phyloP scores from a whole-genome alignment of 2,329 filamentous ascomycete species.

The Ophiosphaerella narmari region DNA sequence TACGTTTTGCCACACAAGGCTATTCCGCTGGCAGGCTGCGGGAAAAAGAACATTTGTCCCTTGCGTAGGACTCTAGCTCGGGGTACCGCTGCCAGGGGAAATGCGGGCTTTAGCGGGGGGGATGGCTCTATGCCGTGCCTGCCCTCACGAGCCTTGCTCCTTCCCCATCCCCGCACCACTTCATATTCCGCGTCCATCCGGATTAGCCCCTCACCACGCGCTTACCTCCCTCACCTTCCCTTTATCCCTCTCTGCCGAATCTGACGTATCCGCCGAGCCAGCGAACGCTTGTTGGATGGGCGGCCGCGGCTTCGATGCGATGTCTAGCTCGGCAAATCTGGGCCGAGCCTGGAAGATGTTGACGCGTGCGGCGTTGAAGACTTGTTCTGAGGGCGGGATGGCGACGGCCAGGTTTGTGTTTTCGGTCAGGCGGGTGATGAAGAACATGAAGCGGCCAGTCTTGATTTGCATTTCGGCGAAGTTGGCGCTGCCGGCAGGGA shows the following conservation, averaged over 20 bases:
- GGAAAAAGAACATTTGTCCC: too few relatives aligned
- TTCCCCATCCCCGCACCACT: too few relatives aligned
- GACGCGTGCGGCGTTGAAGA: conserved; percentile 87
- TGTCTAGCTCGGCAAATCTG: conserved; percentile 72
- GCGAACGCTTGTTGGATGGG: conserved; percentile 45
- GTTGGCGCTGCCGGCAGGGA: conserved; percentile 79
- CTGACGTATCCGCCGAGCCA: conserved; percentile 35
- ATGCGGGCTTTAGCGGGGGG: too few relatives aligned
- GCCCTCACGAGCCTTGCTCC: too few relatives aligned
- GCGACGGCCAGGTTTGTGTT: conserved; percentile 97
- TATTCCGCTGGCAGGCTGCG: too few relatives aligned
- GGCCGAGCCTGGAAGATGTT: conserved; percentile 87
- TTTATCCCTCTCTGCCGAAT: conserved; percentile 22
- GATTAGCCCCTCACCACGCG: neutral
- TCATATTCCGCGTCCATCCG: too few relatives aligned
- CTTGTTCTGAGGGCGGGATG: conserved; percentile 85
- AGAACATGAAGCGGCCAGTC: conserved; percentile 82
- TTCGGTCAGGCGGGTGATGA: conserved; percentile 92
- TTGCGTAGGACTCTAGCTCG: too few relatives aligned
- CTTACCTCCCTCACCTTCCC: conserved; percentile 26
- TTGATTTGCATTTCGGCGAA: conserved; percentile 83
- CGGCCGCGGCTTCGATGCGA: conserved; percentile 45
- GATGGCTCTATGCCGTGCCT: too few relatives aligned
- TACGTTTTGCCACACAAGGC: too few relatives aligned
- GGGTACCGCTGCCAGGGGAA: too few relatives aligned